Percentiles rank a stretch among this genome's conserved stretches.
phyloP scores from a whole-genome alignment of 164 flowering plant species.

The Vitis labrusca region DNA sequence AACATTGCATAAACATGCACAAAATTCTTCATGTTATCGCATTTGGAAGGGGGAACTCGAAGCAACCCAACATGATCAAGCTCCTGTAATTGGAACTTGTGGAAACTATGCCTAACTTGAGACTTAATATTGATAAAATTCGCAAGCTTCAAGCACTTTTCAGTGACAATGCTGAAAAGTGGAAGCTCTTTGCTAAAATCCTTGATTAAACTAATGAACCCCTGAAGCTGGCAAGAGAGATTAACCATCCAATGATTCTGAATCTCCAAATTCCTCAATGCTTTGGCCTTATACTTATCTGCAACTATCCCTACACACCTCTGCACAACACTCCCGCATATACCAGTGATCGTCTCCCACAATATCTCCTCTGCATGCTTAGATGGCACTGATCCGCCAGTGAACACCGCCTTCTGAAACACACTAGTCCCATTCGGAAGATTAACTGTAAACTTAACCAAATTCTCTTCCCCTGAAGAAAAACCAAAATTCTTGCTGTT shows the following conservation, averaged over 20 bases:
- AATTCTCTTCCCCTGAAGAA: slow-evolving; percentile 22
- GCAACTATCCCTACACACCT: slow-evolving; percentile 46
- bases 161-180: slow-evolving; percentile 36
- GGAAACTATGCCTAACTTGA: slow-evolving; percentile 27
- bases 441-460: slow-evolving; percentile 36
- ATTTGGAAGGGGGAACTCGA: slow-evolving; percentile 29
- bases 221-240: slow-evolving; percentile 41
- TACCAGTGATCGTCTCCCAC: slow-evolving; percentile 33
- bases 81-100: slow-evolving; percentile 32
- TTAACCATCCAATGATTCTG: slow-evolving; percentile 48
- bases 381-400: slow-evolving; percentile 30
- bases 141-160: slow-evolving; percentile 40
- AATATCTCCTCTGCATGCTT: slow-evolving; percentile 42
- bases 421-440: slow-evolving; percentile 51
- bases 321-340: slow-evolving; percentile 33
- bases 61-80: slow-evolving; percentile 27
- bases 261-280: slow-evolving; percentile 46
- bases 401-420: slow-evolving; percentile 35
- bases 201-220: slow-evolving; percentile 37
- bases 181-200: slow-evolving; percentile 43
- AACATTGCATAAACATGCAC: slow-evolving; percentile 25
- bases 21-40: slow-evolving; percentile 19
- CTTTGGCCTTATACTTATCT: slow-evolving; percentile 42
- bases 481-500: slow-evolving; percentile 17
- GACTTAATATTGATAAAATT: slow-evolving; percentile 36